Percentiles rank a stretch among this genome's conserved stretches.
Evolutionary conservation across 768 basidiomycete genomes (phyloP).

Genomic region (Amanita jacksonii): DNA sequence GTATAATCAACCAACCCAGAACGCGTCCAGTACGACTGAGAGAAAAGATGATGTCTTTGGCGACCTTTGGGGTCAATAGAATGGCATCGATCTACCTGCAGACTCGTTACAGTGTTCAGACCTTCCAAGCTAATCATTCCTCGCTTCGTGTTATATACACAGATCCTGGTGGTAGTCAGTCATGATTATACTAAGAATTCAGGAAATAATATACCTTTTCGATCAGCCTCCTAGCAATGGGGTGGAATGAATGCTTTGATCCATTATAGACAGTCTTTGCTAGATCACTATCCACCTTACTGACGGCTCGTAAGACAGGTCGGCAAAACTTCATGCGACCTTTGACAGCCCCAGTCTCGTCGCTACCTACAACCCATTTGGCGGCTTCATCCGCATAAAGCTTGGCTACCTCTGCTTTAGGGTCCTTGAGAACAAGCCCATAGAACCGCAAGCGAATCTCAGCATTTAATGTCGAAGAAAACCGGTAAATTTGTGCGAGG

Average conservation of each 20-base stretch:
- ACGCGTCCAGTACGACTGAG: constrained; percentile 25
- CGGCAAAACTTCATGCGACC: constrained; percentile 85
- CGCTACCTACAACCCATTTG: constrained; percentile 61
- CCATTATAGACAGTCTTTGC: constrained; percentile 41
- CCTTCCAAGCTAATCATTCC: neutral
- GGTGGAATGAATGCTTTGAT: constrained; percentile 54
- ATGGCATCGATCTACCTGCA: constrained; percentile 27
- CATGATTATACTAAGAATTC: neutral
- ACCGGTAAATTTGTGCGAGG: constrained; percentile 45
- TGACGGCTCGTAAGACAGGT: constrained; percentile 49
- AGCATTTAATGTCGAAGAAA: constrained; percentile 52
- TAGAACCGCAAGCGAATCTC: constrained; percentile 79
- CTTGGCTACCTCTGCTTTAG: constrained; percentile 35
- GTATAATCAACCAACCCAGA: constrained; percentile 16
- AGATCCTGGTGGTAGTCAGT: constrained; percentile 1
- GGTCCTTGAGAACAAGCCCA: constrained; percentile 50
- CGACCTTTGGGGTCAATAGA: constrained; percentile 79
- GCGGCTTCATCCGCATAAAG: constrained; percentile 44
- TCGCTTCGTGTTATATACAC: too few species aligned
- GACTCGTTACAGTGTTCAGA: neutral
- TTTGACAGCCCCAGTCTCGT: constrained; percentile 52
- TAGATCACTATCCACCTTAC: constrained; percentile 40
- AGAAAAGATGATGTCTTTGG: constrained; percentile 78
- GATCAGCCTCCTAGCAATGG: constrained; percentile 65
- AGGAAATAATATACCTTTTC: constrained; percentile 59